Percentiles rank a stretch among this genome's conserved stretches.
Conservation (phyloP, 768 basidiomycete species). For the Fomitopsis pulvina region DNA sequence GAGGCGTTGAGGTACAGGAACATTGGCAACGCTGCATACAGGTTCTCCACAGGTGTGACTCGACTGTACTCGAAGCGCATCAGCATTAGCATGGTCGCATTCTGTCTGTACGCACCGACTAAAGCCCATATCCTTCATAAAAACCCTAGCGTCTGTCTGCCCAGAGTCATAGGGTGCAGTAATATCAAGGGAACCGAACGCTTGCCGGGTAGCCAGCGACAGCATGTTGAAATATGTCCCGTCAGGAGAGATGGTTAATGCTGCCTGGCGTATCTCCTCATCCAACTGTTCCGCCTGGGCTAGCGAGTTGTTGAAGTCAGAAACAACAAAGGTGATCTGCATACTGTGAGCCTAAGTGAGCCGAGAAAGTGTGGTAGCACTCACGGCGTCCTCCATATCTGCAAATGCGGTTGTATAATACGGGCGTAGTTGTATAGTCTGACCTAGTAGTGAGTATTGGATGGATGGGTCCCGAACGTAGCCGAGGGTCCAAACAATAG, state of each 20-base stretch:
- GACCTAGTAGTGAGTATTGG: no score
- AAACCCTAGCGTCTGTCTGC: conserved; percentile 16
- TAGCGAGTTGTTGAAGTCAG: conserved; percentile 13
- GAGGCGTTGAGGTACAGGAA: conserved; percentile 25
- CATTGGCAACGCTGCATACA: conserved; percentile 24
- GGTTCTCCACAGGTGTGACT: conserved; percentile 26
- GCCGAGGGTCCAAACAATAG: conserved; percentile 23
- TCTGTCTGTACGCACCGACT: neutral
- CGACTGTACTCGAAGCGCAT: conserved; percentile 7
- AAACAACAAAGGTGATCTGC: conserved; percentile 15
- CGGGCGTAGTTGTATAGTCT: no score
- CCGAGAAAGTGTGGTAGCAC: neutral
- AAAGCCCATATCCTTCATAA: conserved; percentile 3
- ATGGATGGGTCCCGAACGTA: no score
- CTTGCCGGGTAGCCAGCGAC: conserved; percentile 20
- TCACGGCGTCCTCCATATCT: conserved; percentile 14
- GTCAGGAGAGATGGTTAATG: conserved; percentile 13
- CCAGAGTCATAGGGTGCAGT: conserved; percentile 13
- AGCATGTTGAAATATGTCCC: conserved; percentile 15
- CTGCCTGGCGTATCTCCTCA: conserved; percentile 13
- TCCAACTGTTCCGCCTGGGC: conserved; percentile 16
- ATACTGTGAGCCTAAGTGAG: neutral
- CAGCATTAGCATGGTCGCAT: no score
- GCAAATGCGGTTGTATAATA: no score
- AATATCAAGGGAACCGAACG: conserved; percentile 19